Evolutionary conservation across 2,329 filamentous ascomycete species (phyloP), one percentile per base, ranked within the genome.

Genomic region (Curvularia sp.): DNA sequence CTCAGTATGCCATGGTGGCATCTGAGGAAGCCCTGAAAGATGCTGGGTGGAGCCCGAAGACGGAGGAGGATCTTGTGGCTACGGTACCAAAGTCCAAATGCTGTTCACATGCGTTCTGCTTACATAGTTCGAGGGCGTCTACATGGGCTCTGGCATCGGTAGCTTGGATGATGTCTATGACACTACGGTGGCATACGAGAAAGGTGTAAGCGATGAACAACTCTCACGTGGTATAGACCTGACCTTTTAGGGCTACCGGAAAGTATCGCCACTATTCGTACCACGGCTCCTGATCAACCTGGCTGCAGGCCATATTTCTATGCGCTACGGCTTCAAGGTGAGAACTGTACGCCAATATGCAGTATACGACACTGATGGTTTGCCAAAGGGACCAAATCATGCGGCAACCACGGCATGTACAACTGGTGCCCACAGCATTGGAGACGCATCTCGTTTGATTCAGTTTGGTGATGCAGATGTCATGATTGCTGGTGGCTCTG

Each of bases 401-500:
- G 87, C 94, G 1, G 92, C 87, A 38, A 96, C 94, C 0, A 99
- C 95, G 12, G 95, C 95, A 57, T 99, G 95, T 76, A 98, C 95
- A 0, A 99, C 95, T 0, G 95, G 95, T 10, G 92, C 94, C 1
- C 95, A 99, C 79, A 93, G 93, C 1, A 89, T 99, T 49, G 95
- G 94, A 18, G 95, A 99, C 75, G 95, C 95, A 5, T 89, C 91
- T n/a, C 87, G 94, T 18, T 92, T 97, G 74, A 94, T 99, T 61
- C 86, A 89, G n/a, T 89, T 88, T 71, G 93, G 93, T 6, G 94
- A 98, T 74, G 94, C 94, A 45, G 86, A 97, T 75, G 89, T 98
- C 53, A 98, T 99, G 93, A 80, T 99, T 8, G 93, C 95, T n/a
- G 95, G 95, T 41, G 94, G 94, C 27, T 87, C 94, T 8, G 95